Base-by-base conservation (phyloP, 345 rosid species). In the Psidium guajava region DNA sequence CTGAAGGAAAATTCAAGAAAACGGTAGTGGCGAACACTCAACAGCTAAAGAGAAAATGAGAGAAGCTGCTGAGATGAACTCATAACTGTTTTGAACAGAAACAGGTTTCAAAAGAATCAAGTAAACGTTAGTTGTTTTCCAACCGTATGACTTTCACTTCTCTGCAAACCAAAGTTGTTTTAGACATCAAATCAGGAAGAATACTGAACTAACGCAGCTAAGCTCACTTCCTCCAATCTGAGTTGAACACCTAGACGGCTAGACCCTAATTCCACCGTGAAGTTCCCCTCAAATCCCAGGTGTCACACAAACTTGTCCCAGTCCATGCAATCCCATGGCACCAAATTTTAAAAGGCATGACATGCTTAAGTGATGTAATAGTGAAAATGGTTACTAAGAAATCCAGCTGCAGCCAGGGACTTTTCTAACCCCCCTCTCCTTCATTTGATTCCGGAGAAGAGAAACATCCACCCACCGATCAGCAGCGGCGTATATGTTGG, bases 401-500 rank as follows among this genome's bases (percentile, higher is more conserved):
- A 92, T 77, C 91, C 91, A 89, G 88, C 95, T 92, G 84, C 91
- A 80, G 53, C 98, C 98, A 6, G 90, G 91, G 82, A 93, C 84
- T 89, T 95, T 95, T 82, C 20, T 88, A 53, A 92, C 53, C 12
- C 98, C 95, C 84, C 83, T 93, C 87, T 92, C 95, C 81, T 87
- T 90, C 96, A 95, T 95, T 91, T 85, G 87, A 53, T 89, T 89
- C 89, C 95, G 92, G 42, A 95, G 85, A 85, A 82, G 85, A 88
- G 90, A 91, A 14, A 93, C 95, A 83, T 93, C 95, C 18, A 81
- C 42, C 98, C 98, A 95, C 83, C 90, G 91, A 24, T 91, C 93
- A 11, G 92, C 90, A 50, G 94, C 92, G 8, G 96, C 98, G 85
- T 93, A 93, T 55, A 93, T 93, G 84, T 92, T 88, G 56, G 98